phyloP scores from a whole-genome alignment of 495 filamentous ascomycete species.

The Penicillium ochrochloron region DNA sequence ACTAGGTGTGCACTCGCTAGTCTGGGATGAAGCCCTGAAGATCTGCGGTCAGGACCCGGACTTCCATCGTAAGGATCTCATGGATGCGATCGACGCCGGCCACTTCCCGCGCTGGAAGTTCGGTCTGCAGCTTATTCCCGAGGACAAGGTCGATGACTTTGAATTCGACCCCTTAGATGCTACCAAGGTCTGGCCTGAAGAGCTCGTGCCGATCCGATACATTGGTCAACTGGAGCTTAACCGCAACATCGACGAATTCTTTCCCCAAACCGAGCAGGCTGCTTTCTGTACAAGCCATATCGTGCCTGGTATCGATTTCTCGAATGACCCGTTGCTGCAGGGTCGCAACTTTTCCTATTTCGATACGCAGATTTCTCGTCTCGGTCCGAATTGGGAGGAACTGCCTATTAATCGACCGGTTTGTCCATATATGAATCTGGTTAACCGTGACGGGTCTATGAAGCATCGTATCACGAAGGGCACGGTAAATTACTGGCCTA shows the following conservation, averaged over 20 bases:
- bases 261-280: constrained; percentile 77
- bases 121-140: constrained; percentile 75
- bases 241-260: constrained; percentile 83
- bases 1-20: constrained; percentile 80
- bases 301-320: constrained; percentile 86
- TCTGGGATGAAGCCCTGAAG: constrained; percentile 90
- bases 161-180: constrained; percentile 91
- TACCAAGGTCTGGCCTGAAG: constrained; percentile 92
- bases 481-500: constrained; percentile 89
- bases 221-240: constrained; percentile 86
- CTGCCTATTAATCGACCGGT: constrained; percentile 80
- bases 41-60: constrained; percentile 82
- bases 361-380: constrained; percentile 82
- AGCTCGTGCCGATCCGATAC: constrained; percentile 75
- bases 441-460: constrained; percentile 50
- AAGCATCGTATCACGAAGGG: constrained; percentile 64
- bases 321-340: constrained; percentile 81
- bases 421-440: constrained; percentile 64
- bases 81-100: constrained; percentile 74
- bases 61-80: constrained; percentile 84
- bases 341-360: constrained; percentile 88
- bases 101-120: constrained; percentile 81
- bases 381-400: constrained; percentile 86
- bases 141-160: constrained; percentile 75
- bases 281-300: constrained; percentile 88